Conservation (phyloP, 148 eudicot species). For the Beta vulgaris region DNA sequence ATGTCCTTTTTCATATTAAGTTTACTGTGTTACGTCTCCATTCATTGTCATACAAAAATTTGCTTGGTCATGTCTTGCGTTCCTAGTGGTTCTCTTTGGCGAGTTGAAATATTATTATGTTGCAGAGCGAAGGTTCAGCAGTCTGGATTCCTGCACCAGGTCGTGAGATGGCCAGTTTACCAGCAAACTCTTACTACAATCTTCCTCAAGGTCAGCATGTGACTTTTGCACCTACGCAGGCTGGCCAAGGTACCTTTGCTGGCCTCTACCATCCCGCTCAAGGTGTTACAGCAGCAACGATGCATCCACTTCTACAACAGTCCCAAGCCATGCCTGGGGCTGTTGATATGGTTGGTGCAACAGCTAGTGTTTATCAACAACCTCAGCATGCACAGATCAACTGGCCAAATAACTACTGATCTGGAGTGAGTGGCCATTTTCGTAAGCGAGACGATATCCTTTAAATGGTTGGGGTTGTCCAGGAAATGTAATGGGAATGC, state of each 20-base stretch:
- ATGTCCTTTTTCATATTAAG: not conserved
- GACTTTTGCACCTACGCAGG: conserved; percentile 59
- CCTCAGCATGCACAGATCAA: conserved; percentile 68
- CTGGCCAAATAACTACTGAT: conserved; percentile 79
- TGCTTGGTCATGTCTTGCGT: not conserved
- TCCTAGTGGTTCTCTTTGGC: not conserved
- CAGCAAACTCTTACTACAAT: conserved; percentile 64
- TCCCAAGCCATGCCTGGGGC: conserved; percentile 68
- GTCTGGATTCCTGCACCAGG: conserved; percentile 68
- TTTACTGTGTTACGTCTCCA: not conserved
- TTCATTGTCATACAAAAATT: not conserved
- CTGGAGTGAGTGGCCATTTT: conserved; percentile 8
- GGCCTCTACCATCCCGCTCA: conserved; percentile 69
- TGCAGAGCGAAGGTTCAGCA: conserved; percentile 76
- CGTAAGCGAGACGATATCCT: conserved; percentile 19
- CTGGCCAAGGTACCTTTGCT: conserved; percentile 52
- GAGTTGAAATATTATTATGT: not conserved
- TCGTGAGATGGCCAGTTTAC: conserved; percentile 65
- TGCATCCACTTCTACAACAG: conserved; percentile 74
- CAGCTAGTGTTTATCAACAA: conserved; percentile 57
- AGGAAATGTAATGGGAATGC: conserved; percentile 8
- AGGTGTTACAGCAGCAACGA: conserved; percentile 45
- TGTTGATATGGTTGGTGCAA: conserved; percentile 58
- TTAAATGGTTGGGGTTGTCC: not conserved
- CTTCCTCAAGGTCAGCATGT: conserved; percentile 61